Conservation (phyloP, 2,329 filamentous ascomycete species). For the Beauveria sp. region DNA sequence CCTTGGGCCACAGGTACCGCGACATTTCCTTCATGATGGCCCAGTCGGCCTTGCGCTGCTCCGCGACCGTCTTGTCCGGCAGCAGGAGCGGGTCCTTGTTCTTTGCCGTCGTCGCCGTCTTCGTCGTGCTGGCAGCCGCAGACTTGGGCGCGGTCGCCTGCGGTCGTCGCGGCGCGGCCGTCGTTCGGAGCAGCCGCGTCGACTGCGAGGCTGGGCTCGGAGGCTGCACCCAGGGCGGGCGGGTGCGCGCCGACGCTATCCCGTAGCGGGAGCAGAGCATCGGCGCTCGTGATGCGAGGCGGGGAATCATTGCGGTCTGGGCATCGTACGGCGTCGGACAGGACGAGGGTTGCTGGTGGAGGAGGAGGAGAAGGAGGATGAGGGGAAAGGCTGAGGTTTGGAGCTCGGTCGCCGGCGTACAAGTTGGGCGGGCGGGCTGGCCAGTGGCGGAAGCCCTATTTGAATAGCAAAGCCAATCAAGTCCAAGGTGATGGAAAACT, state of each 20-base stretch:
- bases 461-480: neutral
- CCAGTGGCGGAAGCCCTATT: neutral
- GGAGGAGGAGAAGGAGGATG: too few relatives aligned
- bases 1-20: slow-evolving; percentile 91
- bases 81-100: slow-evolving; percentile 25
- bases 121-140: slow-evolving; percentile 13
- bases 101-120: slow-evolving; percentile 11
- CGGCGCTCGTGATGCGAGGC: slow-evolving; percentile 26
- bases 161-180: slow-evolving; percentile 22
- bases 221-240: slow-evolving; percentile 22
- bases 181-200: slow-evolving; percentile 27
- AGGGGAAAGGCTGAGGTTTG: neutral
- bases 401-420: neutral
- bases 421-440: neutral
- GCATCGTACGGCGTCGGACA: neutral
- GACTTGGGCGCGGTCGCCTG: slow-evolving; percentile 16
- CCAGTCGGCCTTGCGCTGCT: slow-evolving; percentile 96
- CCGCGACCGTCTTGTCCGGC: slow-evolving; percentile 53
- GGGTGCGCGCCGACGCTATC: slow-evolving; percentile 18
- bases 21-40: slow-evolving; percentile 98
- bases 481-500: neutral
- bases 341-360: neutral
- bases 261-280: slow-evolving; percentile 25
- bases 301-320: slow-evolving; percentile 26
- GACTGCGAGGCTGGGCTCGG: slow-evolving; percentile 21